These are phyloP conservation scores for Kluyveromyces sp. DNA, from an alignment of 1,139 yeast genomes.

Conservation along the genomic window DNA sequence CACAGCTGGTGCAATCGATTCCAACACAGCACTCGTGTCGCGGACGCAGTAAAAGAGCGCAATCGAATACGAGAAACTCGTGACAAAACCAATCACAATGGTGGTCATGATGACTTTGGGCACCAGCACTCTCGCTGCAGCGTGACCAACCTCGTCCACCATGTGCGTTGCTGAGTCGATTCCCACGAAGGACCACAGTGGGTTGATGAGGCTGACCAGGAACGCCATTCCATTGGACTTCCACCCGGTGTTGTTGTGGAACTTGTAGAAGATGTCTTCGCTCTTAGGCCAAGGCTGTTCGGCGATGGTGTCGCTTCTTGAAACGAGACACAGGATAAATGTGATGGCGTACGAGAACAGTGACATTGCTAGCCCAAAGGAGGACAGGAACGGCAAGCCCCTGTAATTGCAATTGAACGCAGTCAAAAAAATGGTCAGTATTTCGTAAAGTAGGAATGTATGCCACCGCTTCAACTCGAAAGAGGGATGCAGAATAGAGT, in stretches of 20 bases:
- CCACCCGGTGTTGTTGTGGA: slow-evolving; percentile 53
- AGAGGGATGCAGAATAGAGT: slow-evolving; percentile 39
- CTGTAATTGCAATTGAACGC: slow-evolving; percentile 33
- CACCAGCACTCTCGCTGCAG: slow-evolving; percentile 40
- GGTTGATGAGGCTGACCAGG: slow-evolving; percentile 53
- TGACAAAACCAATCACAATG: slow-evolving; percentile 49
- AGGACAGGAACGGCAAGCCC: slow-evolving; percentile 34
- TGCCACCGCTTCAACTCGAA: slow-evolving; percentile 43
- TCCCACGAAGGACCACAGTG: slow-evolving; percentile 53
- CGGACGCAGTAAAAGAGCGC: slow-evolving; percentile 52
- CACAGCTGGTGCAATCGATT: slow-evolving; percentile 46
- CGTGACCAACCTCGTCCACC: slow-evolving; percentile 47
- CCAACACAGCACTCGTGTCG: slow-evolving; percentile 39
- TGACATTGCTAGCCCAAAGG: slow-evolving; percentile 42
- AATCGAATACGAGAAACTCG: slow-evolving; percentile 37
- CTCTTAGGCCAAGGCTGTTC: slow-evolving; percentile 35
- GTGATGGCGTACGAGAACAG: slow-evolving; percentile 41
- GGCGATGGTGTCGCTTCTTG: slow-evolving; percentile 31
- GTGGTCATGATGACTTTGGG: slow-evolving; percentile 52
- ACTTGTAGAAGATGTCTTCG: slow-evolving; percentile 42
- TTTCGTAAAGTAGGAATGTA: slow-evolving; percentile 40
- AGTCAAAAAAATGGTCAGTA: slow-evolving; percentile 28
- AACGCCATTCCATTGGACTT: slow-evolving; percentile 45
- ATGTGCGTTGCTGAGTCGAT: slow-evolving; percentile 55
- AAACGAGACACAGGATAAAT: slow-evolving; percentile 41